Evolutionary conservation across 257 asterid species (phyloP).

Genomic region (Echites panduratus): DNA sequence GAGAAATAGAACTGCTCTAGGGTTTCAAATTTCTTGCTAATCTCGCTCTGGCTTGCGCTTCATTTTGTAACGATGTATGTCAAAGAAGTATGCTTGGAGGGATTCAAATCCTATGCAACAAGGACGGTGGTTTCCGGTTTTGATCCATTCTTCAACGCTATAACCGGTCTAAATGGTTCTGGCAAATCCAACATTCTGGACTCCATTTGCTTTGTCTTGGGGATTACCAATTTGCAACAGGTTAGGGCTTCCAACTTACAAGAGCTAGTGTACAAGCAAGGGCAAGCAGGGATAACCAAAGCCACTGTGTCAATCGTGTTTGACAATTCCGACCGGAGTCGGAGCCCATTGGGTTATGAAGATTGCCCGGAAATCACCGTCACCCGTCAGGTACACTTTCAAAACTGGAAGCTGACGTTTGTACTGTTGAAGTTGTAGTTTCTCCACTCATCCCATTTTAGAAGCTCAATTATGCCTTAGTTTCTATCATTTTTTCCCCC

Average conservation of each 20-base stretch:
- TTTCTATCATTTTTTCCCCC: not conserved
- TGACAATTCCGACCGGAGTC: conserved; percentile 71
- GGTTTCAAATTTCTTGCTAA: not conserved
- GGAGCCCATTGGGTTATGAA: conserved; percentile 94
- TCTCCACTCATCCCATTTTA: not conserved
- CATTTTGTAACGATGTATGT: conserved; percentile 42
- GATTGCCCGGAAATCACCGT: conserved; percentile 89
- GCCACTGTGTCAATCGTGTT: conserved; percentile 93
- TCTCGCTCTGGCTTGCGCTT: not conserved
- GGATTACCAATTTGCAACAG: conserved; percentile 96
- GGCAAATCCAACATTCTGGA: conserved; percentile 97
- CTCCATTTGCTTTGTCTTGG: conserved; percentile 93
- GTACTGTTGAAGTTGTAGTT: not conserved
- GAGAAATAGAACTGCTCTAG: not conserved
- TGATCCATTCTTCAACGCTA: conserved; percentile 92
- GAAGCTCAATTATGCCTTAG: not conserved
- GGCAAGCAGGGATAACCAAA: conserved; percentile 97
- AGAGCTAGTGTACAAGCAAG: conserved; percentile 99
- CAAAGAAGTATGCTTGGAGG: conserved; percentile 88
- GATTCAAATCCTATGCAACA: conserved; percentile 94
- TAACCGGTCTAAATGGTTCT: conserved; percentile 91
- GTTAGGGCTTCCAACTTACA: conserved; percentile 97
- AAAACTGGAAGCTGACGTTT: not conserved
- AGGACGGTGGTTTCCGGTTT: conserved; percentile 89
- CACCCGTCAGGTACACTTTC: conserved; percentile 76